Evolutionary conservation across 192 early-diverging fungal species (phyloP), one percentile per base, ranked within the genome.

Genomic region (Coemansia sp.): DNA sequence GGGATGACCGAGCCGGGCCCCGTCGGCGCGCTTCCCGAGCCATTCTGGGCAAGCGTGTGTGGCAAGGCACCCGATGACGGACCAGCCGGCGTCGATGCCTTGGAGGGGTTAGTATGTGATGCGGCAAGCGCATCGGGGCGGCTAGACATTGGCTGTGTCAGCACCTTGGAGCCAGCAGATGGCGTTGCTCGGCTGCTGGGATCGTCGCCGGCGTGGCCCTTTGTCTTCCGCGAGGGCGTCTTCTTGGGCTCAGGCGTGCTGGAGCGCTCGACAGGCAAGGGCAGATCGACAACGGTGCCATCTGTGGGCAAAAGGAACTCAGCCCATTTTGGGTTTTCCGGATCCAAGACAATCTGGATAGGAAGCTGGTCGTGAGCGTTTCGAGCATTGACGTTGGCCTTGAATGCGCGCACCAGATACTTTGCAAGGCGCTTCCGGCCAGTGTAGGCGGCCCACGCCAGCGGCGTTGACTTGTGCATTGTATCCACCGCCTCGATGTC

Each of bases 371-470:
- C 88, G 37, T 86, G 78, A 0, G 71, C 69, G 56, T 97, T 97
- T 50, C 80, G 72, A 1, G 86, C 88, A 18, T 87, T 77, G 34
- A 80, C 80, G 46, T 91, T 82, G 9, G 90, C 92, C 26, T 74
- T 70, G 56, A 88, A 90, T 37, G 83, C 82, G 15, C 88, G 78
- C 43, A 97, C 79, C 49, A 97, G 66, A 26, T 84, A 38, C 55
- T 77, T 81, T 34, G 86, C 89, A 10, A 83, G 78, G 28, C 84
- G 79, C 43, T 81, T 73, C 60, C 91, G 79, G 46, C 80, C 80
- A 23, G 84, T 89, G 60, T 88, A 93, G 4, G 89, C 90, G 10
- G 92, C 91, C 94, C 94, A 97, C 0, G 86, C 89, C 13, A 97
- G 70, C n/a, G 94, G 86, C 25, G 84, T 82, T 3, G 84, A 89